Conservation (phyloP, 495 filamentous ascomycete species). For the Evansstolkia leycettana region DNA sequence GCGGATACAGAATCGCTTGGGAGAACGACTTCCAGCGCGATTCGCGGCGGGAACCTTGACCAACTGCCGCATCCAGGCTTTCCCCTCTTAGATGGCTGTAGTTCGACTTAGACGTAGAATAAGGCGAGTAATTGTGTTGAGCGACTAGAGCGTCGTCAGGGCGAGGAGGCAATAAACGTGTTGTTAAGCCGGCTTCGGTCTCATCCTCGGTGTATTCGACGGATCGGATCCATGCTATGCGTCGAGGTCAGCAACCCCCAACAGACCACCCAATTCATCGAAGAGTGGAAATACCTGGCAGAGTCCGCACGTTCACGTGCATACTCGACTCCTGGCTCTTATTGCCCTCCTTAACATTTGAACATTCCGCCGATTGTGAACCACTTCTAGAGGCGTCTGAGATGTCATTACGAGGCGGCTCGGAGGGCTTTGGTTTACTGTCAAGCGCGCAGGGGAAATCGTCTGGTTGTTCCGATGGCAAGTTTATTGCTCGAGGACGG, state of each 20-base stretch:
- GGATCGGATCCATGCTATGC: slow-evolving; percentile 27
- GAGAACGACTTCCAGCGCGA: slow-evolving; percentile 53
- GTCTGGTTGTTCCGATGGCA: slow-evolving; percentile 6
- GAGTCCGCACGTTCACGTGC: slow-evolving; percentile 10
- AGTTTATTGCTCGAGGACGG: slow-evolving; percentile 2
- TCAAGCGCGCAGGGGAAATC: slow-evolving; percentile 5
- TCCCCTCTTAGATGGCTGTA: slow-evolving; percentile 5
- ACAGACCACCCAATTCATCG: too few relatives aligned
- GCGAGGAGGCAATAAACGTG: slow-evolving; percentile 26
- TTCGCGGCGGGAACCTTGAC: slow-evolving; percentile 19
- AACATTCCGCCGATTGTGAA: slow-evolving; percentile 10
- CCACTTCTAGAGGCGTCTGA: slow-evolving; percentile 11
- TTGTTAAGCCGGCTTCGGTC: slow-evolving; percentile 17
- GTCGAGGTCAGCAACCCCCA: neutral
- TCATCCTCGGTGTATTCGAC: slow-evolving; percentile 19
- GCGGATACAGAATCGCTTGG: slow-evolving; percentile 41
- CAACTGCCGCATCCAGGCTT: slow-evolving; percentile 8
- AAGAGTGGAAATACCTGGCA: slow-evolving; percentile 22
- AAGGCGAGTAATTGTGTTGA: slow-evolving; percentile 47
- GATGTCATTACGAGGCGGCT: slow-evolving; percentile 9
- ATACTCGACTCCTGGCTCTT: slow-evolving; percentile 4
- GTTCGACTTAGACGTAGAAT: slow-evolving; percentile 19
- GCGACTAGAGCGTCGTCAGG: slow-evolving; percentile 41
- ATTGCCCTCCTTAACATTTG: slow-evolving; percentile 6
- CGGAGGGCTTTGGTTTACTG: slow-evolving; percentile 12